Conservation (phyloP, 179 eudicot genomes). For the Corrigiola litoralis region DNA sequence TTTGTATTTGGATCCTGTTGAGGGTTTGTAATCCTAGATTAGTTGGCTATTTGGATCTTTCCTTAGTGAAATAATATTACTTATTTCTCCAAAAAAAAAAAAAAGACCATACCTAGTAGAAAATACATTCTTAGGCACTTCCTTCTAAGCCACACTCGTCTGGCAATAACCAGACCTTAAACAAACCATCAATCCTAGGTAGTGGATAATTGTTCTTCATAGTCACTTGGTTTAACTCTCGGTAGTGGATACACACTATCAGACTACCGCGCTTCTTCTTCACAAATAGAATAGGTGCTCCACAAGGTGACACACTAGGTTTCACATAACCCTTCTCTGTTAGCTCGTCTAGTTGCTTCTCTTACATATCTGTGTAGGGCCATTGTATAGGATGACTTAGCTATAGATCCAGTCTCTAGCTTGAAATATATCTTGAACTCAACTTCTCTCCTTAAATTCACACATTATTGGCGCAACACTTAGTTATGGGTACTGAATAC, state of each 20-base stretch:
- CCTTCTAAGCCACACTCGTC: too few species aligned
- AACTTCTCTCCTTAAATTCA: too few species aligned
- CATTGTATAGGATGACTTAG: neutral
- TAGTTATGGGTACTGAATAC: too few species aligned
- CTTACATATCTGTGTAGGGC: neutral
- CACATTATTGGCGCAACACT: too few species aligned
- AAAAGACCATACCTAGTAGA: neutral
- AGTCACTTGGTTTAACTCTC: neutral
- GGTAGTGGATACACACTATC: neutral
- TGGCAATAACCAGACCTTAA: too few species aligned
- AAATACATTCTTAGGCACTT: too few species aligned
- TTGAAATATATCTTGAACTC: neutral
- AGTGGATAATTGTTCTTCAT: neutral
- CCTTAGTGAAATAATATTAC: too few species aligned
- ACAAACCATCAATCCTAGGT: neutral
- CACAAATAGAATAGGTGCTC: neutral
- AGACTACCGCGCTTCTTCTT: neutral
- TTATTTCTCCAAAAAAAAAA: too few species aligned
- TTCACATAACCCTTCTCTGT: neutral
- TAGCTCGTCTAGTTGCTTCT: neutral
- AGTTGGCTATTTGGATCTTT: too few species aligned
- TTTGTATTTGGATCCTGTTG: too few species aligned
- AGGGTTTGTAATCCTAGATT: too few species aligned
- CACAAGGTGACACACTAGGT: neutral
- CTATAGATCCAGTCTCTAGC: neutral